phyloP scores from a whole-genome alignment of 345 rosid species.

The Populus pruinosa region DNA sequence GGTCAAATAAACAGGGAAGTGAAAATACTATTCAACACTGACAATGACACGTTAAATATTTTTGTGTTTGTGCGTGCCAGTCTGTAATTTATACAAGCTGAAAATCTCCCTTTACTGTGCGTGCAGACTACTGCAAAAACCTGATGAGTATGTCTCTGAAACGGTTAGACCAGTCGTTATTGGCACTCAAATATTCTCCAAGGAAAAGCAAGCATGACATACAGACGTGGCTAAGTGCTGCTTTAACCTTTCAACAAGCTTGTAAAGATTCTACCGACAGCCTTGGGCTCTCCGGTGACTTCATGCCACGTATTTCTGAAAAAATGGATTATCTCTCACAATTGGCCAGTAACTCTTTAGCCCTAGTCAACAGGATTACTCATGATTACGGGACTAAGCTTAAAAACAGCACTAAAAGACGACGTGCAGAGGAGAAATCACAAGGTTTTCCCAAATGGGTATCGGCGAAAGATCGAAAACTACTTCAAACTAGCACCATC shows the following conservation, averaged over 20 bases:
- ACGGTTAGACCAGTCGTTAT: slow-evolving; percentile 48
- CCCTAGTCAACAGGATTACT: slow-evolving; percentile 42
- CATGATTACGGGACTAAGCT: background rate
- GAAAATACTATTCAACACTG: too few relatives aligned
- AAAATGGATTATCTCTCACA: slow-evolving; percentile 63
- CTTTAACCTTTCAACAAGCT: slow-evolving; percentile 61
- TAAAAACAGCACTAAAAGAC: background rate
- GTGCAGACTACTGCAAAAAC: slow-evolving; percentile 49
- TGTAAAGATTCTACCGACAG: slow-evolving; percentile 57
- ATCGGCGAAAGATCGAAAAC: slow-evolving; percentile 42
- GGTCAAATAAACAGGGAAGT: too few relatives aligned
- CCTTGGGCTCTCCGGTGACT: slow-evolving; percentile 9
- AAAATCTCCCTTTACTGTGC: background rate
- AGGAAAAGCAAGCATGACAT: slow-evolving; percentile 44
- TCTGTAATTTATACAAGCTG: too few relatives aligned
- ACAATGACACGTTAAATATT: background rate
- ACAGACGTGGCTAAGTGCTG: slow-evolving; percentile 81
- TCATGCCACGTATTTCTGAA: slow-evolving; percentile 31
- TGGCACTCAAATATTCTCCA: slow-evolving; percentile 40
- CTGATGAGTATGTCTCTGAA: slow-evolving; percentile 50
- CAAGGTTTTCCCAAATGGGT: slow-evolving; percentile 51
- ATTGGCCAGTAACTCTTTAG: slow-evolving; percentile 55
- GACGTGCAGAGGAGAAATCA: slow-evolving; percentile 5
- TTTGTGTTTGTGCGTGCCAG: background rate
- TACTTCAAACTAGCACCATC: slow-evolving; percentile 30